Base-by-base conservation (phyloP, 192 early-diverging fungal genomes). In the Podila verticillata region DNA sequence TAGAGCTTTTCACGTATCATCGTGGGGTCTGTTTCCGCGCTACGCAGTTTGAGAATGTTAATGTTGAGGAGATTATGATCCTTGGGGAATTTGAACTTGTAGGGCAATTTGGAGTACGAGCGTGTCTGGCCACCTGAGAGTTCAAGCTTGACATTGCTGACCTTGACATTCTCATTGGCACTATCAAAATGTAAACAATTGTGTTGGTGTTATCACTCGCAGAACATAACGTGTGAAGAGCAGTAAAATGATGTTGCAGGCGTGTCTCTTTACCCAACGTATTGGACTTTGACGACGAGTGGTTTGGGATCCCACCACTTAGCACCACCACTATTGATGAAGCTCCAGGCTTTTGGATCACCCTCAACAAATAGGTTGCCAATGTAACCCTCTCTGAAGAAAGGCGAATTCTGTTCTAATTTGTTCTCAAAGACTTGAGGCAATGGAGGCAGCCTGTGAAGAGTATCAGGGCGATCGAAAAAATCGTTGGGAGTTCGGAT, bases 1-100 rank as follows among this genome's bases (percentile, higher is more conserved):
- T 81, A 81, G 2, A 81, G 8, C 54, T 81, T 81, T 49, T 81
- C 78, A 31, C 78, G 65, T 3, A 81, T 26, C 65, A 81, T 63
- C 30, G 70, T 81, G 19, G 69, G 65, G 39, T 81, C 78, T 17
- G 78, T 81, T 3, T 65, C 60, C 49, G 39, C 39, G 15, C 39
- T 44, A 44, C 39, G 39, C 13, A 44, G 39, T 24, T 75, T 83
- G 20, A 77, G 61, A 39, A 58, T 34, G 56, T 47, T 67, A 19
- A 83, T 54, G 15, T 74, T 70, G 56, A 77, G 31, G 31, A 66
- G 63, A 47, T 28, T 24, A 48, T 64, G 63, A 48, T 64, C 39
- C 13, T 44, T 2, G 39, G 39, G 12, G 39, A 44, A 44, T 3
- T 44, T 7, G 39, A 44, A 3, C 15, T 44, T 44, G 13, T 44